These are phyloP conservation scores for Trichosporon inkin DNA, from an alignment of 1,284 basidiomycete genomes.

Conservation along the genomic window DNA sequence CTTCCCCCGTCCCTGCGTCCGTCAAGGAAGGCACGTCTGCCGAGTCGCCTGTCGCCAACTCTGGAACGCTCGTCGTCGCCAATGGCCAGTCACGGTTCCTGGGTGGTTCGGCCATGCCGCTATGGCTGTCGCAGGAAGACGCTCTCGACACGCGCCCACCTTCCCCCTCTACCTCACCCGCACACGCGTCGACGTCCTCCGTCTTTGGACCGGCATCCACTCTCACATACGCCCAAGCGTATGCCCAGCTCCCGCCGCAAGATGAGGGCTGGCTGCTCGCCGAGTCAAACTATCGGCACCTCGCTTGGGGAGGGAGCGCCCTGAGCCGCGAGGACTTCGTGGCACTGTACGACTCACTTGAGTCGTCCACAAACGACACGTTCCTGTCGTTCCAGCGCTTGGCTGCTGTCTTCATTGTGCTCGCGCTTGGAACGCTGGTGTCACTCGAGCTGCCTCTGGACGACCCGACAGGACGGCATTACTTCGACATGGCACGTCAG, in stretches of 20 bases:
- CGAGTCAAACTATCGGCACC: constrained; percentile 29
- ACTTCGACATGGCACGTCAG: constrained; percentile 26
- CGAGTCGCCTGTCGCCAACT: constrained; percentile 4
- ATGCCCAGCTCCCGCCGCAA: constrained; percentile 22
- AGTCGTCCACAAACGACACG: constrained; percentile 1
- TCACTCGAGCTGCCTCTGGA: constrained; percentile 36
- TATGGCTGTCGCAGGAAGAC: constrained; percentile 10
- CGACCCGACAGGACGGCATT: constrained; percentile 30
- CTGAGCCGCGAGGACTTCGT: constrained; percentile 21
- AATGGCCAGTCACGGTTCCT: constrained; percentile 3
- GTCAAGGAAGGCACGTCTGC: constrained; percentile 3
- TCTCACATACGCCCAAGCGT: not conserved
- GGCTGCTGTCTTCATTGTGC: constrained; percentile 30
- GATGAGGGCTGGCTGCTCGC: constrained; percentile 29
- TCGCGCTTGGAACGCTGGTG: constrained; percentile 36
- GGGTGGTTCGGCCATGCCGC: constrained; percentile 11
- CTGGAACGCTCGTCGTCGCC: not conserved
- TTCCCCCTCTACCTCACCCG: not conserved
- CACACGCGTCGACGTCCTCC: not conserved
- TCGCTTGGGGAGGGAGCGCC: constrained; percentile 28
- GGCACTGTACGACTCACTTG: constrained; percentile 23
- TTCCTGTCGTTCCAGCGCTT: constrained; percentile 23
- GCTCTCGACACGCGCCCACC: constrained; percentile 2
- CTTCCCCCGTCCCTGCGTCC: not conserved
- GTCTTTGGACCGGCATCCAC: constrained; percentile 3